These are phyloP conservation scores for Chaetomium fimeti DNA, from an alignment of 495 filamentous ascomycete species.

Conservation along the genomic window DNA sequence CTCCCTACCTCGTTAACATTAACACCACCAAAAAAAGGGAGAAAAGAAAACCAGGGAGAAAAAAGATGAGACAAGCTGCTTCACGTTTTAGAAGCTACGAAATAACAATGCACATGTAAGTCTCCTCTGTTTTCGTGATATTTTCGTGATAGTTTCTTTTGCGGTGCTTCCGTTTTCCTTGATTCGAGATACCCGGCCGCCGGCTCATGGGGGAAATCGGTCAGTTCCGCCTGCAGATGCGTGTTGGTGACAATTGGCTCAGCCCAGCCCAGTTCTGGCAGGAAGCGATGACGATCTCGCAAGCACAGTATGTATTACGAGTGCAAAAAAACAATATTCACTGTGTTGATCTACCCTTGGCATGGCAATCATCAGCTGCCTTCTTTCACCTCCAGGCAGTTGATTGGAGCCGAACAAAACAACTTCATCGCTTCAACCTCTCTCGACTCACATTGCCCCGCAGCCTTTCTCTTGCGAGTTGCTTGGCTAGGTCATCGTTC, in stretches of 20 bases:
- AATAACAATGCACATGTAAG: neutral
- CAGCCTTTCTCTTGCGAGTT: no score
- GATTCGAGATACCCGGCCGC: no score
- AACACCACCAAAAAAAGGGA: neutral
- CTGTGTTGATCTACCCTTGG: neutral
- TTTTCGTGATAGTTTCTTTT: neutral
- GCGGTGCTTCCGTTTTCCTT: no score
- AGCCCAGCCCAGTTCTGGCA: conserved; percentile 7
- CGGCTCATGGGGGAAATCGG: neutral
- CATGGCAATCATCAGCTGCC: neutral
- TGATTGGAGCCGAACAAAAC: no score
- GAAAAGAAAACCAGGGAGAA: neutral
- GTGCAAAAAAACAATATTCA: neutral
- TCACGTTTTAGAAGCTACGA: neutral
- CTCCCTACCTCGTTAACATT: neutral
- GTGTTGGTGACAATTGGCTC: conserved; percentile 1
- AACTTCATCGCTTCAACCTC: no score
- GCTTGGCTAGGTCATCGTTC: no score
- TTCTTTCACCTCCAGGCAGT: neutral
- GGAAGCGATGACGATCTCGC: neutral
- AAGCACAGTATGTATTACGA: neutral
- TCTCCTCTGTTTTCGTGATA: neutral
- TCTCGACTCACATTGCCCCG: no score
- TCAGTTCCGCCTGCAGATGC: neutral
- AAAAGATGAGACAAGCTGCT: neutral